phyloP scores from a whole-genome alignment of 139 green algal genomes.

The Chlamydomonas sphaeroides region DNA sequence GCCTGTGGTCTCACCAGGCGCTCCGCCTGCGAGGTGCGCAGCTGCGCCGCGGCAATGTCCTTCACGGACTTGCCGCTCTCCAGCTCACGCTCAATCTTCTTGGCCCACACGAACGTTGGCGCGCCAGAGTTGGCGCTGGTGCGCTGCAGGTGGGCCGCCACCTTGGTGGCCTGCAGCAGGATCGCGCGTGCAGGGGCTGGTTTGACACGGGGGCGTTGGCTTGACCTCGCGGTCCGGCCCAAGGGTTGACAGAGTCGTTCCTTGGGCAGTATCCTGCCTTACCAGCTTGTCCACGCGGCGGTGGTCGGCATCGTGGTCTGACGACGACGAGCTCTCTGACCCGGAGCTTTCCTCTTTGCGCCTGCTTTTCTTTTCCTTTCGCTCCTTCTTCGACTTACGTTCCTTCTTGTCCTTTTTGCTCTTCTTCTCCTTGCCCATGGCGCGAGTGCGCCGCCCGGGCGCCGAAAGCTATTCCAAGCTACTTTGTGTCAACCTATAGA shows the following conservation, averaged over 20 bases:
- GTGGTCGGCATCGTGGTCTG: slow-evolving; percentile 44
- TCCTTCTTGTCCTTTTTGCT: slow-evolving; percentile 58
- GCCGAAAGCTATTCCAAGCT: too few species aligned
- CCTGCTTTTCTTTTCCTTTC: slow-evolving; percentile 38
- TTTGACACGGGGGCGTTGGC: not conserved
- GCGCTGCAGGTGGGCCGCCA: slow-evolving; percentile 50
- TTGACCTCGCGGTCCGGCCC: not conserved
- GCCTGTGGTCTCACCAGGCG: slow-evolving; percentile 80
- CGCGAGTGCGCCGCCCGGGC: too few species aligned
- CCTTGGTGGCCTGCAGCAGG: slow-evolving; percentile 42
- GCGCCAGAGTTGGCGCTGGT: slow-evolving; percentile 14
- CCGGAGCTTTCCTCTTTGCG: slow-evolving; percentile 14
- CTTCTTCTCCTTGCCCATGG: slow-evolving; percentile 37
- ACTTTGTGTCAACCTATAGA: too few species aligned
- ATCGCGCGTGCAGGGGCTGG: not conserved
- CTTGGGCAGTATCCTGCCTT: not conserved
- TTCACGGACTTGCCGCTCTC: slow-evolving; percentile 59
- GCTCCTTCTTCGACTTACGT: slow-evolving; percentile 49
- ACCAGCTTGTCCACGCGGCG: slow-evolving; percentile 57
- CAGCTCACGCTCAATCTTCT: slow-evolving; percentile 95
- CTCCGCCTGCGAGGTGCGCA: slow-evolving; percentile 79
- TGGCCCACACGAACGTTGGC: slow-evolving; percentile 90
- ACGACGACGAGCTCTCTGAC: slow-evolving; percentile 44
- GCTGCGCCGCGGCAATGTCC: slow-evolving; percentile 55
- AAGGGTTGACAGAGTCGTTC: not conserved